Base-by-base conservation (phyloP, 805 yeast species). In the Groenewaldozyma salmanticensis region DNA sequence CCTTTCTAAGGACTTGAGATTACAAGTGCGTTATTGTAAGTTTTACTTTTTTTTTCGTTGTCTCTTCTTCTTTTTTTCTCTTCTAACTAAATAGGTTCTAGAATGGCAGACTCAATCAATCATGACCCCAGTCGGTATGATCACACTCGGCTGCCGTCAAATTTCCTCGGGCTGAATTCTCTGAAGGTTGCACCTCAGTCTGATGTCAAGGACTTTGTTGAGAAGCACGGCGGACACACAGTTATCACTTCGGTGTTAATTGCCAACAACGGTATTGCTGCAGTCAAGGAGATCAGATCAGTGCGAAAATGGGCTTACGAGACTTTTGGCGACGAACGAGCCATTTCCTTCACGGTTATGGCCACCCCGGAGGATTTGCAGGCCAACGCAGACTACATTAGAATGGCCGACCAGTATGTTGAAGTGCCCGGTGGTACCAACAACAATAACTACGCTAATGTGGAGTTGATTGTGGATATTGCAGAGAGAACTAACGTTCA, bases 371-470 rank as follows among this genome's bases (percentile, higher is more conserved):
- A 92, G 63, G 99, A 92, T 69, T 68, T 92, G 52, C 87, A 75
- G 53, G 95, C 96, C 47, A 94, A 94, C 55, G 94, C 98, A 18
- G 99, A 92, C 62, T 92, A 92, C 64, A 86, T 92, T 59, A 77
- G 97, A 63, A 90, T 92, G 97, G 98, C 98, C 34, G 99, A 92
- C 63, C 96, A 90, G 66, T 90, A 83, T 59, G 85, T 92, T 46
- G 96, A 88, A 60, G 98, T 92, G 37, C 97, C 99, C 43, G 99
- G 99, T 58, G 98, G 98, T 42, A 92, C 98, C 42, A 94, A 94
- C 68, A 92, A 92, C 70, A 94, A 92, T 65, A 92, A 92, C 66
- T 88, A 88, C 61, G 99, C 99, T 54, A 92, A 92, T 59, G 99
- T 92, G 47, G 98, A 92, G 52, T 71, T 92, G 47, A 92, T 92